These are phyloP conservation scores for Dipteronia dyeriana DNA, from an alignment of 345 rosid genomes.

Conservation along the genomic window DNA sequence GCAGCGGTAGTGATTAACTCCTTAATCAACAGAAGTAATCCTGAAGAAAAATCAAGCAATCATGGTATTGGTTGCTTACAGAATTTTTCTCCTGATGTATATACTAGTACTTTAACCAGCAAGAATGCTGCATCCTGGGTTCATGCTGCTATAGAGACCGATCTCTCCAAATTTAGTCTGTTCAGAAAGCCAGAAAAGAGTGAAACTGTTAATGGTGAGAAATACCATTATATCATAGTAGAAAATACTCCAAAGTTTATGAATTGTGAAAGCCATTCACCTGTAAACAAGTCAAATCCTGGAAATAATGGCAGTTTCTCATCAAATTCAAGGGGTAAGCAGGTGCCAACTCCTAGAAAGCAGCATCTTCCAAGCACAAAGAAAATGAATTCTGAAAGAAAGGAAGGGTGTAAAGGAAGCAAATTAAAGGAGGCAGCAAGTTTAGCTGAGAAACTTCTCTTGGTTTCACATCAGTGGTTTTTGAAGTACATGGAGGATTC, in stretches of 20 bases:
- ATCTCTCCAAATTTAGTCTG: constrained; percentile 41
- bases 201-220: constrained; percentile 18
- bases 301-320: constrained; percentile 8
- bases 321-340: constrained; percentile 20
- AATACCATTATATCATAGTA: constrained; percentile 29
- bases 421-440: constrained; percentile 35
- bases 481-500: constrained; percentile 47
- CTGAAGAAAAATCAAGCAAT: constrained; percentile 26
- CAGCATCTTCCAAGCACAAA: constrained; percentile 20
- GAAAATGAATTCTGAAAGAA: constrained; percentile 21
- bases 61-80: neutral
- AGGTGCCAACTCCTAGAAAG: constrained; percentile 15
- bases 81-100: neutral
- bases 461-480: constrained; percentile 50
- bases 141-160: constrained; percentile 41
- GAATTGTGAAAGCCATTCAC: constrained; percentile 24
- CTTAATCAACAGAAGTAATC: constrained; percentile 22
- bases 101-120: constrained; percentile 18
- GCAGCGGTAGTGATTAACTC: constrained; percentile 28
- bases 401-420: constrained; percentile 21
- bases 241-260: constrained; percentile 26
- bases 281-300: constrained; percentile 23
- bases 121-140: constrained; percentile 45
- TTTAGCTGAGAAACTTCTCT: constrained; percentile 42
- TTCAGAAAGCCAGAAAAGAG: constrained; percentile 30